Percentiles rank a stretch among this genome's conserved stretches.
These are phyloP conservation scores for Adiantum capillusveneris DNA, from an alignment of 75 land plant species.

Conservation along the genomic window DNA sequence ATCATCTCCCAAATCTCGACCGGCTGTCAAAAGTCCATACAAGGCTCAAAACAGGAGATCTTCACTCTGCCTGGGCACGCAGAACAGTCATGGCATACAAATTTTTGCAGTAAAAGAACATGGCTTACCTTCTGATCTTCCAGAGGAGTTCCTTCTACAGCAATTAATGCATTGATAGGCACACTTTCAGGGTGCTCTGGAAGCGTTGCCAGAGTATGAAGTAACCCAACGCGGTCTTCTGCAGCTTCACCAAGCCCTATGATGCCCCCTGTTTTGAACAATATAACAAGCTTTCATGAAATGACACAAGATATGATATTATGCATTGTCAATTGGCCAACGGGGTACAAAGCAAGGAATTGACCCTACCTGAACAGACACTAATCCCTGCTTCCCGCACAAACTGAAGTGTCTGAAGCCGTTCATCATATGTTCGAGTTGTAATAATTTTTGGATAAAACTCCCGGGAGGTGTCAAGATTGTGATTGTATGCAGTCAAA, in stretches of 20 bases:
- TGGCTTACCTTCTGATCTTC: slow-evolving; percentile 84
- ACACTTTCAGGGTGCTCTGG: slow-evolving; percentile 99
- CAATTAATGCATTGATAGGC: slow-evolving; percentile 92
- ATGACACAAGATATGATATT: too few species aligned
- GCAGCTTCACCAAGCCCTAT: slow-evolving; percentile 96
- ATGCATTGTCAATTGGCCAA: too few species aligned
- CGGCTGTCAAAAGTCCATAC: slow-evolving; percentile 56
- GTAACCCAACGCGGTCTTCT: slow-evolving; percentile 89
- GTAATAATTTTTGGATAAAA: slow-evolving; percentile 90
- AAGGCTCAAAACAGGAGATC: too few species aligned
- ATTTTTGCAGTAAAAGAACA: neutral
- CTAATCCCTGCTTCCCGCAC: slow-evolving; percentile 97
- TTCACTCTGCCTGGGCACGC: too few species aligned
- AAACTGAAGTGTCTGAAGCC: slow-evolving; percentile 72
- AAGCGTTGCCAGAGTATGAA: slow-evolving; percentile 95
- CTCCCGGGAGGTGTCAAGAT: slow-evolving; percentile 95
- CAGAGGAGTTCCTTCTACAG: slow-evolving; percentile 98
- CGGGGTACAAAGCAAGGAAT: too few species aligned
- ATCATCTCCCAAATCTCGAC: slow-evolving; percentile 99
- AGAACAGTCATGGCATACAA: too few species aligned
- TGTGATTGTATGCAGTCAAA: slow-evolving; percentile 97
- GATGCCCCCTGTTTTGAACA: slow-evolving; percentile 67
- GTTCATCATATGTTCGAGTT: slow-evolving; percentile 94
- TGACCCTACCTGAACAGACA: slow-evolving; percentile 83
- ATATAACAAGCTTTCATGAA: too few species aligned